Conservation (phyloP, 495 filamentous ascomycete species). For the Penicillium paradoxum region DNA sequence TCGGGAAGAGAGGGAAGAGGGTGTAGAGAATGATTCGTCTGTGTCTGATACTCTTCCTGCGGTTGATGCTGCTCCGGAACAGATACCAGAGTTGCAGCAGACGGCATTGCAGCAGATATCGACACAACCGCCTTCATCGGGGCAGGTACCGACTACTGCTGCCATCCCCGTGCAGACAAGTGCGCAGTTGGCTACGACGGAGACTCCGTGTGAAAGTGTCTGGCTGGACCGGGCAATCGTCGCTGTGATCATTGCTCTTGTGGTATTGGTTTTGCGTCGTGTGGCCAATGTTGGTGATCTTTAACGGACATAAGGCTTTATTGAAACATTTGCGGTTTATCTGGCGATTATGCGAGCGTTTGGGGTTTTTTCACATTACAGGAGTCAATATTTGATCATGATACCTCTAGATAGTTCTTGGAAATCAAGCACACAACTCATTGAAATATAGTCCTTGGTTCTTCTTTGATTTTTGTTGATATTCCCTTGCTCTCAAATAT, state of each 20-base stretch:
- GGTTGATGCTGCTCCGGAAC: no score
- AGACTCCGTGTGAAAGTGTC: conserved; percentile 29
- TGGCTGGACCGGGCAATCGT: conserved; percentile 57
- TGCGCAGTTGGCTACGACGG: not conserved
- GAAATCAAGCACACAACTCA: not conserved
- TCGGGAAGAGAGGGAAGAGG: not conserved
- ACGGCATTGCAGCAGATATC: no score
- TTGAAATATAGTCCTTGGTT: not conserved
- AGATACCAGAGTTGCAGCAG: not conserved
- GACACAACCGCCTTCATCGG: not conserved
- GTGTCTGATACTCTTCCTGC: no score
- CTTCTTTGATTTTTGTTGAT: not conserved
- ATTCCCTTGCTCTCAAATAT: not conserved
- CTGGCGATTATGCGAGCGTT: not conserved
- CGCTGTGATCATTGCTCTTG: conserved; percentile 44
- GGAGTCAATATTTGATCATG: not conserved
- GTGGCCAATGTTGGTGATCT: conserved; percentile 28
- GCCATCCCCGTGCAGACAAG: not conserved
- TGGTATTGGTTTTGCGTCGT: conserved; percentile 43
- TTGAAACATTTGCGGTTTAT: not conserved
- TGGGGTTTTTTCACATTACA: not conserved
- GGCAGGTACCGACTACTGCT: not conserved
- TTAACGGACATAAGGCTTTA: not conserved
- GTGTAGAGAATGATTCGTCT: not conserved
- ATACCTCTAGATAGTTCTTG: conserved; percentile 3